These are phyloP conservation scores for Strobilomyces dryophilus DNA, from an alignment of 768 basidiomycete genomes.

Conservation along the genomic window DNA sequence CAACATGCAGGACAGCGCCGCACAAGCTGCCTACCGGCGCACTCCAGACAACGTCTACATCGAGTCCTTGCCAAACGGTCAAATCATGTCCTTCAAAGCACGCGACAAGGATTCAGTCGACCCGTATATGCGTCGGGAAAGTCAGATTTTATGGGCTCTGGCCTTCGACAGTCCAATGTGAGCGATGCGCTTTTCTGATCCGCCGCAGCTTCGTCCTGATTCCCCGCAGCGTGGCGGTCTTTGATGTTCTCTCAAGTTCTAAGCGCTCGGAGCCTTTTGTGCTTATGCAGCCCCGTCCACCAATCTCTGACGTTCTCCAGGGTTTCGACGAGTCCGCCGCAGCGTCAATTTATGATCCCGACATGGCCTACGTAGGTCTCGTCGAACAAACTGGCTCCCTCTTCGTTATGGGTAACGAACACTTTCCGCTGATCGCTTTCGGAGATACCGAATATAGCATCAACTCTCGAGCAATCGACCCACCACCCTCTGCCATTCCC, in stretches of 20 bases:
- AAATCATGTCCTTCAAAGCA: conserved; percentile 70
- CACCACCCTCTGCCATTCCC: conserved; percentile 29
- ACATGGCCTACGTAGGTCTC: conserved; percentile 79
- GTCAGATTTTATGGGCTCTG: conserved; percentile 53
- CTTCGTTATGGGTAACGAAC: conserved; percentile 80
- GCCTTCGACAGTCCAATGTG: conserved; percentile 67
- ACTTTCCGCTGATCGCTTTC: conserved; percentile 81
- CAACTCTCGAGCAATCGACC: conserved; percentile 33
- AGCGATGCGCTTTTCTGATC: conserved; percentile 22
- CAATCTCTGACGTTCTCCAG: conserved; percentile 69
- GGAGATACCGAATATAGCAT: conserved; percentile 40
- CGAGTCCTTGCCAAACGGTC: conserved; percentile 75
- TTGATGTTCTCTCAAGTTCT: conserved; percentile 60
- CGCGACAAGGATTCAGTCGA: conserved; percentile 23
- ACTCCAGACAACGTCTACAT: conserved; percentile 80
- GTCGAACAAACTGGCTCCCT: conserved; percentile 69
- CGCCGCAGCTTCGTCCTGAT: conserved; percentile 1
- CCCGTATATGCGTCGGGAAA: conserved; percentile 29
- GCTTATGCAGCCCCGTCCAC: conserved; percentile 81
- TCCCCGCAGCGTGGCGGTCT: conserved; percentile 66
- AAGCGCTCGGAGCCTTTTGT: conserved; percentile 63
- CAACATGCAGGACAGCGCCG: conserved; percentile 75
- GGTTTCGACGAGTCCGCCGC: conserved; percentile 31
- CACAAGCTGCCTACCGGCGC: conserved; percentile 69
- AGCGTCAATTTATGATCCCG: conserved; percentile 39